Conservation (phyloP, 176 grass and related monocot species). For the Rhipidocladum racemiflorum region DNA sequence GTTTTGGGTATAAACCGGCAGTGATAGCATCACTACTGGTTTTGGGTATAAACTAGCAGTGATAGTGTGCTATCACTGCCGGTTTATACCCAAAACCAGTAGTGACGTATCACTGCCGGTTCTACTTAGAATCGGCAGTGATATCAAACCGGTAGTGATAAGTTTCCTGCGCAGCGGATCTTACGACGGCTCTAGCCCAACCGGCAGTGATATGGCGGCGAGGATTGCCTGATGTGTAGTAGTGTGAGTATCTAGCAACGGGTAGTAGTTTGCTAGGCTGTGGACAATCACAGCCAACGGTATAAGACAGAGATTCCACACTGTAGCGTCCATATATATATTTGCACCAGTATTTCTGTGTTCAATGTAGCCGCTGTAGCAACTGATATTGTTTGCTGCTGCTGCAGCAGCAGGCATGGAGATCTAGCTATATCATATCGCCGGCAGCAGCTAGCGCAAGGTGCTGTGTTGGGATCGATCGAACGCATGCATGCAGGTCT, state of each 20-base stretch:
- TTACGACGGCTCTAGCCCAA: too few relatives aligned
- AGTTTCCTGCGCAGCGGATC: too few relatives aligned
- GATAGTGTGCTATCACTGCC: too few relatives aligned
- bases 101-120: too few relatives aligned
- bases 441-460: slow-evolving; percentile 3
- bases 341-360: slow-evolving; percentile 30
- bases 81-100: too few relatives aligned
- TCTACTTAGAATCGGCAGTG: too few relatives aligned
- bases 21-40: too few relatives aligned
- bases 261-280: not conserved
- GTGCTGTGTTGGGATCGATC: slow-evolving; percentile 26
- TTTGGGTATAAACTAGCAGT: too few relatives aligned
- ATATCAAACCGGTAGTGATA: too few relatives aligned
- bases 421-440: not conserved
- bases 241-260: not conserved
- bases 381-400: not conserved
- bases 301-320: slow-evolving; percentile 1
- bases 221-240: too few relatives aligned
- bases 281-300: slow-evolving; percentile 37
- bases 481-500: not conserved
- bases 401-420: slow-evolving; percentile 21
- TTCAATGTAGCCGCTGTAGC: slow-evolving; percentile 36
- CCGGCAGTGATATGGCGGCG: too few relatives aligned
- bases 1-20: too few relatives aligned
- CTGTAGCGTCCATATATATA: slow-evolving; percentile 28